Percentiles rank a stretch among this genome's conserved stretches.
These are phyloP conservation scores for Pseudofabraea citricarpa DNA, from an alignment of 2,329 filamentous ascomycete genomes.

Conservation along the genomic window DNA sequence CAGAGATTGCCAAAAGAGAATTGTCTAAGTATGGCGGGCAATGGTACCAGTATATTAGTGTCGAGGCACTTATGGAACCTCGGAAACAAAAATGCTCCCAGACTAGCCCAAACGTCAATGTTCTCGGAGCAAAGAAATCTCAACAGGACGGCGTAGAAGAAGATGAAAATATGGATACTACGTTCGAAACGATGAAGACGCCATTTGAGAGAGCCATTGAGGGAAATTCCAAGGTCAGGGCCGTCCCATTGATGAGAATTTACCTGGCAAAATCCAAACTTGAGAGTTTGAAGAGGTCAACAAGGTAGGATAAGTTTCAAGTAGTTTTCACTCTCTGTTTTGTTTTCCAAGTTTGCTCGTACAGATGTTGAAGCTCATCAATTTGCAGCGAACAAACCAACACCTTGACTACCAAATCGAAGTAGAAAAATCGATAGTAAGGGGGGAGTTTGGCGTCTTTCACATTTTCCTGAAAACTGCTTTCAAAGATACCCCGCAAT, in stretches of 20 bases:
- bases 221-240: conserved; percentile 39
- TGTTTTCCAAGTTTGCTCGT: no score
- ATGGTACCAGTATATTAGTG: conserved; percentile 33
- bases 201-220: conserved; percentile 50
- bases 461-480: no score
- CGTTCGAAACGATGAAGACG: conserved; percentile 54
- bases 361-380: no score
- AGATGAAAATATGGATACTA: conserved; percentile 26
- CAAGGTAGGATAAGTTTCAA: no score
- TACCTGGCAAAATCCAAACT: conserved; percentile 52
- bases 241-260: conserved; percentile 52
- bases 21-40: conserved; percentile 40
- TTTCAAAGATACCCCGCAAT: no score
- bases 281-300: conserved; percentile 45
- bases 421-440: no score
- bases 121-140: conserved; percentile 2
- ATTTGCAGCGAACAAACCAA: no score
- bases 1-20: conserved; percentile 59
- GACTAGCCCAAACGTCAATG: no score
- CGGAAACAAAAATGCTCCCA: no score
- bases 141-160: conserved; percentile 7
- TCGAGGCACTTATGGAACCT: conserved; percentile 21
- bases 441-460: no score
- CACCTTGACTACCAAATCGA: no score
- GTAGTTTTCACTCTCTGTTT: no score